Evolutionary conservation across 306 rosid genomes (phyloP).

Genomic region (Dalbergia cochinchinensis): DNA sequence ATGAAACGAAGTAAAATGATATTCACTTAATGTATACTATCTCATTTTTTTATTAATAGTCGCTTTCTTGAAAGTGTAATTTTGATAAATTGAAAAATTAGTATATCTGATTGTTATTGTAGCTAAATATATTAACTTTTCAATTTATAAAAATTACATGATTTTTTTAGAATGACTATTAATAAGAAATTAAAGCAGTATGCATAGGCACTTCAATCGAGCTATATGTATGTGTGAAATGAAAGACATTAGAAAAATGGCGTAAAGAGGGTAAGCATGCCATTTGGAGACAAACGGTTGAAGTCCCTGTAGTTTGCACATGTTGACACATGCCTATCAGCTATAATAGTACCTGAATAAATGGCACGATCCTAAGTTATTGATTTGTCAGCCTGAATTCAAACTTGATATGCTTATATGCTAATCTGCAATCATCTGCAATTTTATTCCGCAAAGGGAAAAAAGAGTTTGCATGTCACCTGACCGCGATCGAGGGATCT

Average conservation of each 20-base stretch:
- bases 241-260: too few relatives aligned
- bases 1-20: not conserved
- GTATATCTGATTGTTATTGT: too few relatives aligned
- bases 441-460: too few relatives aligned
- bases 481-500: not conserved
- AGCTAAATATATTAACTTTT: too few relatives aligned
- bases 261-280: not conserved
- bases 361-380: not conserved
- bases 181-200: too few relatives aligned
- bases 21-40: not conserved
- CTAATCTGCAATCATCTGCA: too few relatives aligned
- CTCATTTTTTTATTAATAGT: too few relatives aligned
- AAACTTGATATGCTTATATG: not conserved
- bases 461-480: not conserved
- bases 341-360: not conserved
- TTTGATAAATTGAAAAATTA: too few relatives aligned
- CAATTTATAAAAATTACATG: too few relatives aligned
- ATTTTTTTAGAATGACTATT: too few relatives aligned
- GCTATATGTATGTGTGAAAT: not conserved
- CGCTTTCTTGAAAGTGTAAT: too few relatives aligned
- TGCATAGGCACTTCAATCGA: not conserved
- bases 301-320: not conserved
- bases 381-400: not conserved
- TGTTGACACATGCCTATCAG: not conserved
- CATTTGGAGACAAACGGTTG: not conserved